Evolutionary conservation across 345 rosid genomes (phyloP), one percentile per base, ranked within the genome.

Genomic region (Acer negundo): DNA sequence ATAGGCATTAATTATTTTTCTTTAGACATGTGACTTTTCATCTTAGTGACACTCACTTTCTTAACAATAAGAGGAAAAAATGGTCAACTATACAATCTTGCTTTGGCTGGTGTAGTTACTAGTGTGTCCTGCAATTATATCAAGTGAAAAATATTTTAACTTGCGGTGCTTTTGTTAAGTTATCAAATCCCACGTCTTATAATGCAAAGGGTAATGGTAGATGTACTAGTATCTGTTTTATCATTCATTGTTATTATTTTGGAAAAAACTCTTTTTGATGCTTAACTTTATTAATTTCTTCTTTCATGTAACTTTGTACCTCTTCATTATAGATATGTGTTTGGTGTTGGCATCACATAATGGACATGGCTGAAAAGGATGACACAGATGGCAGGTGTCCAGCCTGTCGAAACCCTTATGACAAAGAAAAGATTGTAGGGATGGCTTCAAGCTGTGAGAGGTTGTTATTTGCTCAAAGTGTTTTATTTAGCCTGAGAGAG

Each of bases 321-420:
- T 66, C 58, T 56, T 66, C 13, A 17, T 72, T 78, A 62, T 81
- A 95, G 98, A 86, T 95, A 69, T 95, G 98, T 84, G 95, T 95
- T 70, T 95, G 98, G 97, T 95, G 98, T 72, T 95, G 98, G 98
- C 93, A 93, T 84, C 97, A 93, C 67, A 84, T 95, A 35, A 89
- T 90, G 93, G 94, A 95, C 70, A 93, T 95, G 97, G 97, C 98
- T 58, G 98, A 93, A 86, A 95, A 93, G 88, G 94, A 90, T 85
- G 90, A 86, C 2, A 71, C 89, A 8, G 97, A 90, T 76, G 98
- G 98, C 56, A 91, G 92, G 38, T 95, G 98, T 84, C 98, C 98
- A 7, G 98, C 98, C 59, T 95, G 98, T 64, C 97, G 97, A 62
- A 35, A 80, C 35, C 86, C 95, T 23, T 95, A 95, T 84, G 98